Evolutionary conservation across 1,284 basidiomycete species (phyloP), one percentile per base, ranked within the genome.

Genomic region (Cryptococcus hybrid): DNA sequence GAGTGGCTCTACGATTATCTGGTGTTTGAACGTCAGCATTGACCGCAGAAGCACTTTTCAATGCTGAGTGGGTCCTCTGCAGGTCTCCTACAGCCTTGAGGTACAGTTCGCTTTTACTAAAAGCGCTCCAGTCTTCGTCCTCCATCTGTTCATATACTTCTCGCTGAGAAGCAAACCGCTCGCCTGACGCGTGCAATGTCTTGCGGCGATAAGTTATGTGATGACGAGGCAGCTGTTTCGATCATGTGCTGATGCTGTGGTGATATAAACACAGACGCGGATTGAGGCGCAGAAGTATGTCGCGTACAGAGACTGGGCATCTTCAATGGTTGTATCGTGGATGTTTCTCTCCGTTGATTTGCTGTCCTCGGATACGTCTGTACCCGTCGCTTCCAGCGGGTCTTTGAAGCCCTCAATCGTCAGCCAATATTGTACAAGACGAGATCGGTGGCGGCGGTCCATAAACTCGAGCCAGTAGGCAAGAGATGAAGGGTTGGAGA

Each of bases 391-490:
- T 73, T 97, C 94, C 15, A 99, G 80, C 0, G 95, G 95, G 65
- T 95, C 91, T 78, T 97, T 98, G 83, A 98, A 94, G 52, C 90
- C 92, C 76, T 98, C 92, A 0, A 98, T 90, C 0, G 92, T 90
- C 2, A 98, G 82, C 95, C 95, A 98, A 78, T 97, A 99, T 65
- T 97, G 95, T 2, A 97, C 89, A 3, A 92, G 84, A 7, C 91
- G 74, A 12, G 92, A 89, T 36, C 90, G 86, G 57, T 86, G 83
- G 2, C 89, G 85, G 6, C 94, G 85, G 65, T 98, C 95, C 90
- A 97, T 94, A 70, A 90, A 95, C 78, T 99, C 95, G 86, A 97
- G 94, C 79, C 95, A 92, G 73, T 95, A 95, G 1, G 90, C 92
- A 0, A 98, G 82, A 0, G 92, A 91, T 36, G 86, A 88, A 0